Conservation (phyloP, 1,139 yeast genomes). For the Hanseniaspora gamundiae region DNA sequence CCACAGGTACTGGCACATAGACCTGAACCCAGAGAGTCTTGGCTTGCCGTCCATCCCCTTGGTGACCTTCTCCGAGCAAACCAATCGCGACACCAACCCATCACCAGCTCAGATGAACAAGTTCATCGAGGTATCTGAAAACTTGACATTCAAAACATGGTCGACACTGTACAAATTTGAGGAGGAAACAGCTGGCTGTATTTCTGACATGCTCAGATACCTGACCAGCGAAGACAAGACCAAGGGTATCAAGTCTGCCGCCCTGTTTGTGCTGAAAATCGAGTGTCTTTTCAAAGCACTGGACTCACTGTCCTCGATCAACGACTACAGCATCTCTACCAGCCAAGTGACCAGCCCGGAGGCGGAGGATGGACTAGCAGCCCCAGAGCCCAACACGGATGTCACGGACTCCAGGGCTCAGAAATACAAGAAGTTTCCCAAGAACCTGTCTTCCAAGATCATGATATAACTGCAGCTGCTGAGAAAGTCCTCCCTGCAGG, state of each 20-base stretch:
- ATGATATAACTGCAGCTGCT: conserved; percentile 68
- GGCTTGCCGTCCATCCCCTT: conserved; percentile 37
- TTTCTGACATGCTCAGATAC: conserved; percentile 81
- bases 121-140: conserved; percentile 40
- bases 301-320: conserved; percentile 37
- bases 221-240: conserved; percentile 68
- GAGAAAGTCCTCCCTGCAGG: conserved; percentile 37
- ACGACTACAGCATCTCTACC: not conserved
- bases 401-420: not conserved
- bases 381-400: not conserved
- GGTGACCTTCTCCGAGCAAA: not conserved
- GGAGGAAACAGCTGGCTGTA: conserved; percentile 84
- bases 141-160: conserved; percentile 74
- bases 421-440: conserved; percentile 63
- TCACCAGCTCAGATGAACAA: conserved; percentile 49
- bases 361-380: not conserved
- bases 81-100: conserved; percentile 22
- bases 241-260: conserved; percentile 63
- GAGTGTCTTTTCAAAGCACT: conserved; percentile 70
- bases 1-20: conserved; percentile 91
- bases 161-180: conserved; percentile 77
- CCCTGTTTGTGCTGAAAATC: conserved; percentile 58
- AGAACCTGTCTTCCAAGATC: conserved; percentile 68
- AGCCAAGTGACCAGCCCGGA: not conserved
- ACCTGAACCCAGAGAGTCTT: conserved; percentile 51